phyloP scores from a whole-genome alignment of 1,284 basidiomycete genomes.

The Moniliophthora roreri region DNA sequence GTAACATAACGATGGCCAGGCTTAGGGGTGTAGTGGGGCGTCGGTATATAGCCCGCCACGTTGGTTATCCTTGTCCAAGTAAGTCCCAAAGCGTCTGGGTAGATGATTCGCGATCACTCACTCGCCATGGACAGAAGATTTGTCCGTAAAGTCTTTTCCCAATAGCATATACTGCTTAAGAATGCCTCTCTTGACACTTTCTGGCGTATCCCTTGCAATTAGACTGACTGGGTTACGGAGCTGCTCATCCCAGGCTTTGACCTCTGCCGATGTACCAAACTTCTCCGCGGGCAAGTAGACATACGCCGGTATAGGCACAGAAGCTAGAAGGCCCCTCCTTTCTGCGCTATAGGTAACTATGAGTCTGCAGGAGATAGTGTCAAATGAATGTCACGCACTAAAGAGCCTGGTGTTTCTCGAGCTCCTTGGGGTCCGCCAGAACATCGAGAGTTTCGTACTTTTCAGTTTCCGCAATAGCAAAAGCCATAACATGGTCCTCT shows the following conservation, averaged over 20 bases:
- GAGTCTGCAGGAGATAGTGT: neutral
- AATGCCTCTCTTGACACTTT: constrained; percentile 1
- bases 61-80: no score
- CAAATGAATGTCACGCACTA: neutral
- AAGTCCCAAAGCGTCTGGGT: neutral
- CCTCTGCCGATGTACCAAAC: neutral
- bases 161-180: neutral
- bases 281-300: neutral
- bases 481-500: constrained; percentile 2
- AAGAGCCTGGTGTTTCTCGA: neutral
- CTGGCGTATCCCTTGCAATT: neutral
- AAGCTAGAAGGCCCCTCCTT: constrained; percentile 1
- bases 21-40: neutral
- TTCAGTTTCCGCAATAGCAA: neutral
- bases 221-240: neutral
- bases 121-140: neutral
- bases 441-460: constrained; percentile 3
- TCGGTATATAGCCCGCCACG: neutral
- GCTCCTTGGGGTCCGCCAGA: neutral
- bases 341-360: neutral
- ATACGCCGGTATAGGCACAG: neutral
- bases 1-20: neutral
- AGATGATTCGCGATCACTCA: neutral
- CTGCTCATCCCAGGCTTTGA: neutral
- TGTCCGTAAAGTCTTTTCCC: neutral